These are phyloP conservation scores for Botrytis pseudocinerea DNA, from an alignment of 2,329 filamentous ascomycete species.

Conservation along the genomic window DNA sequence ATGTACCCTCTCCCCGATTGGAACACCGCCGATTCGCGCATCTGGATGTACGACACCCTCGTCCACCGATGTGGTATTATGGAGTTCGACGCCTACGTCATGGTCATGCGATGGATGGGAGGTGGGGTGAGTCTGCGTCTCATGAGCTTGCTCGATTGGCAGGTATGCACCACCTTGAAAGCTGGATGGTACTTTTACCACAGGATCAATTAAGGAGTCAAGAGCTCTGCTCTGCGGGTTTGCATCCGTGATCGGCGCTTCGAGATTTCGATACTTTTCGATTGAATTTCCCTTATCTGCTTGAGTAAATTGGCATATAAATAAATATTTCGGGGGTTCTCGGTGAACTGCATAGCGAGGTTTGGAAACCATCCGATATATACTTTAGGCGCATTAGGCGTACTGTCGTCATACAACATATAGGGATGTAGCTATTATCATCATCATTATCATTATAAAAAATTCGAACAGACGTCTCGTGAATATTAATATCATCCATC, in stretches of 20 bases:
- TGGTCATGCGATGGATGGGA: not conserved
- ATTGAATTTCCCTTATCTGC: not conserved
- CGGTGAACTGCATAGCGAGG: not conserved
- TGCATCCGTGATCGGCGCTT: not conserved
- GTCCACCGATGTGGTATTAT: not conserved
- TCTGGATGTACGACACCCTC: not conserved
- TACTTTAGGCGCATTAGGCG: not conserved
- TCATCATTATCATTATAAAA: too few species aligned
- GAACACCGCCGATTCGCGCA: not conserved
- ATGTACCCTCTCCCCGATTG: rapidly evolving
- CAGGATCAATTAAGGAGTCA: not conserved
- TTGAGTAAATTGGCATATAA: not conserved
- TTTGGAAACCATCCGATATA: not conserved
- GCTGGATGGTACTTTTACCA: not conserved
- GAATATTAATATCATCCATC: not conserved
- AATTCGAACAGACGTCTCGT: not conserved
- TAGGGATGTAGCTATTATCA: too few species aligned
- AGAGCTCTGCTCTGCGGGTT: not conserved
- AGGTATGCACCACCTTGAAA: not conserved
- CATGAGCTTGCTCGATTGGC: not conserved
- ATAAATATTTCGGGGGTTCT: not conserved
- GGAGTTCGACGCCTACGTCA: not conserved
- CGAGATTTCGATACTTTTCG: not conserved
- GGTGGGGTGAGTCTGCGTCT: not conserved
- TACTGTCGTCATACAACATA: not conserved